Base-by-base conservation (phyloP, 306 rosid species). In the Cyamopsis tetragonoloba region DNA sequence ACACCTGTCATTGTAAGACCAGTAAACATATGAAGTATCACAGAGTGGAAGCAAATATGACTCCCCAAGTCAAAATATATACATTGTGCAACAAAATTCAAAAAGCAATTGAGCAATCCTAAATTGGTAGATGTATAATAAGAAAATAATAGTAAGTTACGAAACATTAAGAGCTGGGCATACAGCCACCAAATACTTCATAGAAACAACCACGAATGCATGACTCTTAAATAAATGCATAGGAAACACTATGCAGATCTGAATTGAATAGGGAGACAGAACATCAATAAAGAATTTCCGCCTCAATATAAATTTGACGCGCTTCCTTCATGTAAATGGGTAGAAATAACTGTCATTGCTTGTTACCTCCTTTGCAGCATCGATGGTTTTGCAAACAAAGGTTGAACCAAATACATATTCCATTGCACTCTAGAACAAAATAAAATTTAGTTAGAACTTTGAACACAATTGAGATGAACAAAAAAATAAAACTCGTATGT, bases 371-470 rank as follows among this genome's bases (percentile, higher is more conserved):
- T 89, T 89, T 28, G 98, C 98, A 72, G 95, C 95, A 72, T 84
- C 84, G 48, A 30, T 70, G 15, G 73, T 88, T 81, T 88, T 93
- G 95, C 98, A 93, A 57, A 93, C 87, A 70, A 93, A 88, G 61
- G 98, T 89, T 68, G 98, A 89, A 62, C 98, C 98, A 66, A 93
- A 93, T 48, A 93, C 85, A 46, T 72, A 93, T 72, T 93, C 98
- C 96, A 93, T 88, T 19, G 98, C 98, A 58, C 9, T 83, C 98
- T 93, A 84, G 68, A 79, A 75, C 54, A 67, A 66, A 74, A 19
- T 19, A 35, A 59, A 74, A 62, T 14, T 62, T 66, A 5, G 64
- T 53, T 28, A 76, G 46, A 31, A 65, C 39, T 53, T 28, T 73
- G 46, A 31, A 65, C 39, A 44, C n/a, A 22, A 17, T 7, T 28